Evolutionary conservation across 2,329 filamentous ascomycete genomes (phyloP), one percentile per base, ranked within the genome.

Genomic region (Hyphodiscus sp.): DNA sequence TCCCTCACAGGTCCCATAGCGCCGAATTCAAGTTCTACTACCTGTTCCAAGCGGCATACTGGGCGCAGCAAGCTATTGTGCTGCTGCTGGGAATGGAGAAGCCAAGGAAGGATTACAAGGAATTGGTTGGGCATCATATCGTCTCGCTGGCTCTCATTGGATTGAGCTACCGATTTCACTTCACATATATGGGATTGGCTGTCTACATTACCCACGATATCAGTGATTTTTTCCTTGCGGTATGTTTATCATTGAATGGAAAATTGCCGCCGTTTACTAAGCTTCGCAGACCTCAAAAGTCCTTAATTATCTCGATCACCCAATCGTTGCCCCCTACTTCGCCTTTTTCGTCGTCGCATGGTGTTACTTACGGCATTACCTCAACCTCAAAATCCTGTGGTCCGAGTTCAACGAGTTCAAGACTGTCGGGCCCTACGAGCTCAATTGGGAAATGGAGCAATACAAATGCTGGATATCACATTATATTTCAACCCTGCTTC

Each of bases 131-230:
- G 50, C 91, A 96, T 70, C 91, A 96, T 69, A 85, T 96, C 62
- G 89, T 96, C 68, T 94, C 89, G 15, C 74, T 96, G 55, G 76
- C 84, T 19, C 79, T 96, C 64, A 96, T 96, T 62, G 86, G 74
- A 53, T 75, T 92, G 66, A 94, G 88, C 74, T 96, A 96, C 74
- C 84, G 91, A 56, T 96, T 96, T 76, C 91, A 96, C 73, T 96
- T 96, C 70, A 95, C 91, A 29, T 92, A 95, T 72, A 94, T 96
- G 69, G 91, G 92, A 19, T 74, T 96, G 53, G 89, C 90, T 20
- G 90, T 96, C 38, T 96, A 95, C 72, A 90, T 92, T 57, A 96
- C 91, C 11, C 90, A 95, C 71, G 91, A 96, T 68, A 87, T 96
- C 57, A 91, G 86, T 57, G 91, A 96, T 71, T 96, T 96, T 73